A percentile compares a stretch with the other conserved stretches of the same genome.
phyloP scores from a whole-genome alignment of 1,284 basidiomycete species.

The Prillingera fragicola region DNA sequence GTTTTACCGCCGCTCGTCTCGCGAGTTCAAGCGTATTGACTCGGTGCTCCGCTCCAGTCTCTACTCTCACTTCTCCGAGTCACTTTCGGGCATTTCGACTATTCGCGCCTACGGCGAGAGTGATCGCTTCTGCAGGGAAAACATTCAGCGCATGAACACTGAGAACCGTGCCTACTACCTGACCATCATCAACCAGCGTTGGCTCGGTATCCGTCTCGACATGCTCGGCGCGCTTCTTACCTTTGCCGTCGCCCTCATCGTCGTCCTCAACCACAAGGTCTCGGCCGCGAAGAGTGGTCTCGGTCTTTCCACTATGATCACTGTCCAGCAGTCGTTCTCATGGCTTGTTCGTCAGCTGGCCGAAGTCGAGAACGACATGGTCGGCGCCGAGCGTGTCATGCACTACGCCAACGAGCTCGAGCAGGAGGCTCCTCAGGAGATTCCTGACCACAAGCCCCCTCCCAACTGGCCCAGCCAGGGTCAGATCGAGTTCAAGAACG shows the following conservation, averaged over 20 bases:
- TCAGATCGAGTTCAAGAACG: constrained; percentile 47
- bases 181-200: constrained; percentile 60
- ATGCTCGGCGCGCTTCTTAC: constrained; percentile 71
- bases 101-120: constrained; percentile 77
- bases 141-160: constrained; percentile 69
- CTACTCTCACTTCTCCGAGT: constrained; percentile 86
- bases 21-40: constrained; percentile 68
- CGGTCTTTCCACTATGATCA: constrained; percentile 52
- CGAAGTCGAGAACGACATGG: constrained; percentile 88
- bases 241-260: constrained; percentile 71
- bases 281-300: constrained; percentile 68
- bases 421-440: constrained; percentile 69
- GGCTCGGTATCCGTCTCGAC: constrained; percentile 84
- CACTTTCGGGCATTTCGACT: constrained; percentile 74
- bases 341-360: constrained; percentile 78
- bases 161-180: constrained; percentile 90
- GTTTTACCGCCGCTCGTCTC: constrained; percentile 81
- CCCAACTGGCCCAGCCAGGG: constrained; percentile 59
- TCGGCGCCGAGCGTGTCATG: constrained; percentile 72
- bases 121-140: constrained; percentile 66
- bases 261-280: constrained; percentile 66
- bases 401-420: constrained; percentile 66
- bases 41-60: constrained; percentile 51
- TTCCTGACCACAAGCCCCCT: constrained; percentile 57
- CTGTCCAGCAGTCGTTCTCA: constrained; percentile 56